Base-by-base conservation (phyloP, 164 flowering plant species). In the Kingdonia uniflora region DNA sequence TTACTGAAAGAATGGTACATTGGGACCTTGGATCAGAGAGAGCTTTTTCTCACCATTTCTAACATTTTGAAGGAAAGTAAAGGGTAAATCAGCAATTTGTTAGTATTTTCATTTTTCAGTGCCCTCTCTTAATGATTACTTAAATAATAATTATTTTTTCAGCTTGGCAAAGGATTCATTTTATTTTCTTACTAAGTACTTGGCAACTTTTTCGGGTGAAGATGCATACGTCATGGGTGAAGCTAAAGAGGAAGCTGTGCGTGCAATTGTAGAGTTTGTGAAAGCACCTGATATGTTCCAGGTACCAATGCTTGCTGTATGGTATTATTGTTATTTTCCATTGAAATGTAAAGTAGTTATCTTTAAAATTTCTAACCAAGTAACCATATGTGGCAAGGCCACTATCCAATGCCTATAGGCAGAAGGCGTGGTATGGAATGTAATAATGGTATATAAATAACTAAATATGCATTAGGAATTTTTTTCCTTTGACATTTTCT, bases 1-100 rank as follows among this genome's bases (percentile, higher is more conserved):
- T 86, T 88, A 64, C 60, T 92, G 63, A 86, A 75, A 65, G 97
- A 92, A 66, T 92, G 99, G 99, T 82, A 81, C 62, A 60, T 92
- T 60, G 86, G 73, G 37, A 58, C 75, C 19, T 60, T 71, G 65
- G 95, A 92, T 52, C 80, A 84, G 66, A 80, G 97, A 56, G 76
- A 77, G 21, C 95, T 92, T 56, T 92, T 77, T 61, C 87, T 82
- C 47, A 41, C 75, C 38, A 74, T 89, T 43, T 74, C 79, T 19
- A 94, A 89, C 67, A 68, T 83, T 26, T 68, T 84, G 62, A 84
- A 68, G 68, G 92, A 86, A 58, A 75, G 55, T 55, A 89, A 81
- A 68, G 73, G 99, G 99, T 87, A 71, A 55, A n/a, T n/a, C n/a
- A n/a, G 35, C 8, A 29, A 29, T 3, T 29, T 29, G 8, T 29